phyloP scores from a whole-genome alignment of 2,329 filamentous ascomycete species.

The Mycogone perniciosa region DNA sequence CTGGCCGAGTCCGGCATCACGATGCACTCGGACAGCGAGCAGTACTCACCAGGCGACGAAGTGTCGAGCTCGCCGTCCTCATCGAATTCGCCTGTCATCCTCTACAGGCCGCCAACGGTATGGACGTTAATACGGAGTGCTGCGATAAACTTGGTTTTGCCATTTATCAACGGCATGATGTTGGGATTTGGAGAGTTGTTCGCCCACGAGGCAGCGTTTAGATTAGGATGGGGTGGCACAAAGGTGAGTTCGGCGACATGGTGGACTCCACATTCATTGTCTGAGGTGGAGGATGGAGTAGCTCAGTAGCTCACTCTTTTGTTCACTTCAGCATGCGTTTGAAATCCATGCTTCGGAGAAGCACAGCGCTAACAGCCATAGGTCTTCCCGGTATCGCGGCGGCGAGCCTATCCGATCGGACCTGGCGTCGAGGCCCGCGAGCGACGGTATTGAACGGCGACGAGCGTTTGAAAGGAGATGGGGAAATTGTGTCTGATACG shows the following conservation, averaged over 20 bases:
- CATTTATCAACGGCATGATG: constrained; percentile 98
- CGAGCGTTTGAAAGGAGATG: constrained; percentile 57
- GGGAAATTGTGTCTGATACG: background rate
- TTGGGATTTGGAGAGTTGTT: constrained; percentile 94
- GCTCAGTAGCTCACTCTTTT: background rate
- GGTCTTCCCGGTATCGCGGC: constrained; percentile 54
- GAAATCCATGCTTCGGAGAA: constrained; percentile 10
- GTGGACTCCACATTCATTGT: background rate
- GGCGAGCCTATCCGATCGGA: constrained; percentile 62
- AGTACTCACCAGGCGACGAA: constrained; percentile 64
- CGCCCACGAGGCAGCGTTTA: constrained; percentile 89
- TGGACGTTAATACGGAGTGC: constrained; percentile 82
- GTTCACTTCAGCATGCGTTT: background rate
- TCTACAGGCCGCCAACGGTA: constrained; percentile 83
- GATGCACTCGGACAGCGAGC: constrained; percentile 76
- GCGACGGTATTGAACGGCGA: constrained; percentile 58
- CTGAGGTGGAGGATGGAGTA: background rate
- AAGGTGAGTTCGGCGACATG: constrained; percentile 53
- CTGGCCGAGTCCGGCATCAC: constrained; percentile 69
- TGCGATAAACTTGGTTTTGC: constrained; percentile 90
- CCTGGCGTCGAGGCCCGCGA: constrained; percentile 78
- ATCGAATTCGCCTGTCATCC: constrained; percentile 63
- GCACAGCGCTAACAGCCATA: constrained; percentile 20
- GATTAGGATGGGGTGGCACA: constrained; percentile 87
- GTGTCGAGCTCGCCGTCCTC: constrained; percentile 55